These are phyloP conservation scores for Lasiodiplodia gonubiensis DNA, from an alignment of 2,329 filamentous ascomycete species.

Conservation along the genomic window DNA sequence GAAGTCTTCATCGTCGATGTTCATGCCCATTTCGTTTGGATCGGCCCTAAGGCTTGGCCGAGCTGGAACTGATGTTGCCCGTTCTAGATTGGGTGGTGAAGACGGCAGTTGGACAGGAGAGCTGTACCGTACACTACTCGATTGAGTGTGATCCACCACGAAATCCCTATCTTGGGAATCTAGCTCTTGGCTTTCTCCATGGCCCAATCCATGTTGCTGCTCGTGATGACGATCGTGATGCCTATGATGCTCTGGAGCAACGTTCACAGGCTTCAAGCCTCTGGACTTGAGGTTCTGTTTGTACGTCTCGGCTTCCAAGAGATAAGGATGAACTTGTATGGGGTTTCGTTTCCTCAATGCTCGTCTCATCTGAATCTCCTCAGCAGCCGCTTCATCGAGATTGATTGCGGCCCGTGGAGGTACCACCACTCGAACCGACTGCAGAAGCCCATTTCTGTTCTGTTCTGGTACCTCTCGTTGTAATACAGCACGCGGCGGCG, in stretches of 20 bases:
- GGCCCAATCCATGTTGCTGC: background rate
- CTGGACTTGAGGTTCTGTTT: slow-evolving; percentile 49
- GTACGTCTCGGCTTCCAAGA: slow-evolving; percentile 52
- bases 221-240: slow-evolving; percentile 3
- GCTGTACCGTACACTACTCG: slow-evolving; percentile 15
- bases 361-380: slow-evolving; percentile 31
- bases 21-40: slow-evolving; percentile 5
- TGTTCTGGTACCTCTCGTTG: background rate
- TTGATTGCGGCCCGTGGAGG: background rate
- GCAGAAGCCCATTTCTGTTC: background rate
- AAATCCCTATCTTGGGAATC: slow-evolving; percentile 29
- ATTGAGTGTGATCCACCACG: slow-evolving; percentile 20
- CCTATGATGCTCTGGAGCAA: slow-evolving; percentile 33
- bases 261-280: slow-evolving; percentile 51
- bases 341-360: slow-evolving; percentile 53
- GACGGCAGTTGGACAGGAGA: slow-evolving; percentile 10
- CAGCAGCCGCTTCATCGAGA: background rate
- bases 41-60: background rate
- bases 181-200: slow-evolving; percentile 21
- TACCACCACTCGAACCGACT: slow-evolving; percentile 5
- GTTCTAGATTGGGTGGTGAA: background rate
- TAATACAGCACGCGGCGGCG: background rate
- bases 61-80: background rate
- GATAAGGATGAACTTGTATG: slow-evolving; percentile 57
- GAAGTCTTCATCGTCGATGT: slow-evolving; percentile 33